phyloP scores from a whole-genome alignment of 106 monocot genomes.

The Gastrodia elata region DNA sequence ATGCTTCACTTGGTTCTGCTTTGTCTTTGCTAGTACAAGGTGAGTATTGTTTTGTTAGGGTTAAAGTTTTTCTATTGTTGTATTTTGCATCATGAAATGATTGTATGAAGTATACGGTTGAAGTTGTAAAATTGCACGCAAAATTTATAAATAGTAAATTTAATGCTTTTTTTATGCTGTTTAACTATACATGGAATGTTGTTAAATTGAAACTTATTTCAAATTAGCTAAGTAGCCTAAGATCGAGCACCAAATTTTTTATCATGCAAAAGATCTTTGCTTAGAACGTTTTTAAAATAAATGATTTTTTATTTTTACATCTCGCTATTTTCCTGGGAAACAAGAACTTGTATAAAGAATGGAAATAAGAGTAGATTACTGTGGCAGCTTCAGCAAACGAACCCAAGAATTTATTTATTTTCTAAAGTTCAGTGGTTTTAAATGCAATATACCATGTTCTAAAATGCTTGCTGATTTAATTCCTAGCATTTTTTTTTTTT shows the following conservation, averaged over 20 bases:
- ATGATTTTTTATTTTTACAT: background rate
- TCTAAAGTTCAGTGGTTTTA: background rate
- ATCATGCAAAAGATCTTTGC: background rate
- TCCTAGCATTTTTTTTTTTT: too few species aligned
- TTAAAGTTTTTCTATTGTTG: background rate
- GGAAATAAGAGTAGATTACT: too few species aligned
- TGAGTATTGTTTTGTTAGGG: constrained; percentile 9
- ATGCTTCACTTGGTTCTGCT: constrained; percentile 71
- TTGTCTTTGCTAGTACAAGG: constrained; percentile 85
- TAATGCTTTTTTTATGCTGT: background rate
- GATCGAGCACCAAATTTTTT: background rate
- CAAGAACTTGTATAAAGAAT: too few species aligned
- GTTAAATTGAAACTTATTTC: background rate
- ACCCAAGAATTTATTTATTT: background rate
- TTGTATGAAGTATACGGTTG: background rate
- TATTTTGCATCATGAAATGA: background rate
- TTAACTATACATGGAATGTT: background rate
- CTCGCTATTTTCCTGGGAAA: background rate
- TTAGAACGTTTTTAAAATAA: background rate
- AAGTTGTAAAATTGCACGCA: background rate
- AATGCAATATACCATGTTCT: too few species aligned
- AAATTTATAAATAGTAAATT: background rate
- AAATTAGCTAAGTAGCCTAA: background rate
- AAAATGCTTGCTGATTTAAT: too few species aligned
- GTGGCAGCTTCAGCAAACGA: too few species aligned